Evolutionary conservation across 169 alveolate genomes (phyloP), one percentile per base, ranked within the genome.

Genomic region (Sarcocystis neurona): DNA sequence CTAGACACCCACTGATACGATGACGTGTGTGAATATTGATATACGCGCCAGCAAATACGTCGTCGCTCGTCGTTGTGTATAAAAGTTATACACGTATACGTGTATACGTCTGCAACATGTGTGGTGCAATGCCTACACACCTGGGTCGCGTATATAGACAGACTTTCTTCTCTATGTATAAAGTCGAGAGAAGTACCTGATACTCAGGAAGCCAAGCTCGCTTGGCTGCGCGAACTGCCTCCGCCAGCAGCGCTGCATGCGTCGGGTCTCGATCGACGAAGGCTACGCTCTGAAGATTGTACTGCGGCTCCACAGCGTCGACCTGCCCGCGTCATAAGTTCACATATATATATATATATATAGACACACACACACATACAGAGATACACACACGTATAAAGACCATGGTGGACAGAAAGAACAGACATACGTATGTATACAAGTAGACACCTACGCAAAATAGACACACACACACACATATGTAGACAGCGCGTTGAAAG

Each of bases 281-380:
- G 46, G 53, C 32, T 2, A 72, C 41, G 20, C 41, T 72, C 46
- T 39, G 23, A 47, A 72, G 53, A 2, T n/a, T 37, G 53, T 72
- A 72, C 23, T 41, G 20, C 47, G 82, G 82, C 53, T 72, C 82
- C 82, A 72, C 82, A 27, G 82, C 82, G 53, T 72, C 82, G 1
- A 72, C 58, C 82, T 72, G 82, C 6, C 34, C 6, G 41, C 10
- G 18, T 23, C 6, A 2, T 0, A 37, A 72, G 30, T 53, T 23
- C 23, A 15, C 66, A 53, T 53, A 12, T 53, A 53, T 53, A 12
- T 53, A 53, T 53, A 12, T 53, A 53, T 53, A 12, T 53, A 53
- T 53, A 23, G 12, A 23, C 66, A 53, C 66, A 53, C 30, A n/a
- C n/a, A n/a, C n/a, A n/a, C n/a, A n/a, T n/a, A n/a, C n/a, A n/a